Conservation (phyloP, 768 basidiomycete genomes). For the Pleurotus ostreatus region DNA sequence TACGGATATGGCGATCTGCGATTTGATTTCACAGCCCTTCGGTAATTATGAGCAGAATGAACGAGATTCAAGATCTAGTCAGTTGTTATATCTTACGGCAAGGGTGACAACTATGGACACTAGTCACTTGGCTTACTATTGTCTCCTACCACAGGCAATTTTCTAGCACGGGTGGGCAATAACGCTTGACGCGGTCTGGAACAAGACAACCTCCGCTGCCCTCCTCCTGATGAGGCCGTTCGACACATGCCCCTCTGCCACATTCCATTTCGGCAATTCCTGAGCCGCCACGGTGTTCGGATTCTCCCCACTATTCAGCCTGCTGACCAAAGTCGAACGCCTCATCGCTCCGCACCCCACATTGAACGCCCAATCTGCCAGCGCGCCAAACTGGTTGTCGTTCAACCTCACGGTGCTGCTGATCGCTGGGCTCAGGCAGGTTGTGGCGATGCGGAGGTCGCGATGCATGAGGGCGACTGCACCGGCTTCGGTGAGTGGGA, state of each 20-base stretch:
- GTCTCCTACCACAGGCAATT: not conserved
- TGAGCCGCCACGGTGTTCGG: constrained; percentile 26
- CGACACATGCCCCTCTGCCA: constrained; percentile 21
- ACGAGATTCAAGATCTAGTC: not conserved
- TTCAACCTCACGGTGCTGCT: constrained; percentile 20
- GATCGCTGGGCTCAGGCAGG: constrained; percentile 24
- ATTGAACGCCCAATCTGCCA: constrained; percentile 27
- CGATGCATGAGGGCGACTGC: constrained; percentile 23
- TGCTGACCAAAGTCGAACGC: constrained; percentile 23
- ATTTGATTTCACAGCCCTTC: not conserved
- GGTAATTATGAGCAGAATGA: not conserved
- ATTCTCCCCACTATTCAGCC: constrained; percentile 25
- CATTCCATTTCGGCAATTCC: constrained; percentile 27
- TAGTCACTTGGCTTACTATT: no score
- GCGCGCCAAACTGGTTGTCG: constrained; percentile 30
- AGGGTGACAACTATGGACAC: not conserved
- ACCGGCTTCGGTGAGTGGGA: constrained; percentile 25
- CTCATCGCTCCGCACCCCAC: constrained; percentile 20
- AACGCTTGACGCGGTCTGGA: constrained; percentile 24
- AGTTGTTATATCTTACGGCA: not conserved
- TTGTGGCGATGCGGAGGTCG: constrained; percentile 22
- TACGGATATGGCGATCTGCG: not conserved
- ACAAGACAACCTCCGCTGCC: constrained; percentile 25
- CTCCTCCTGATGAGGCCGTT: constrained; percentile 22
- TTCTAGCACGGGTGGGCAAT: constrained; percentile 18